Percentiles rank a stretch among this genome's conserved stretches.
phyloP scores from a whole-genome alignment of 345 rosid genomes.

The Kernera saxatilis region DNA sequence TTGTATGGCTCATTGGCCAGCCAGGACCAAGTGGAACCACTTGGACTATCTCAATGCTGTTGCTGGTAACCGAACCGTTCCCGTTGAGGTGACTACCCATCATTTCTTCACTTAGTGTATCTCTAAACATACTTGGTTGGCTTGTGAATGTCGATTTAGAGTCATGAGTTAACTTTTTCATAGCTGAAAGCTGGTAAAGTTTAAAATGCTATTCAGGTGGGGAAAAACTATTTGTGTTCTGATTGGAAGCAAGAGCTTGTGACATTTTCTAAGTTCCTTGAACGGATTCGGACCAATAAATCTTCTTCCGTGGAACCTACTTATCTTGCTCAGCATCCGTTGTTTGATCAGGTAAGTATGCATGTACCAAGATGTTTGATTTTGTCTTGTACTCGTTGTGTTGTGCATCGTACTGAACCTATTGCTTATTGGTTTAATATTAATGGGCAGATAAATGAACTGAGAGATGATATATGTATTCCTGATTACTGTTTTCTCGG shows the following conservation, averaged over 20 bases:
- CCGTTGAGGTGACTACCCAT: slow-evolving; percentile 81
- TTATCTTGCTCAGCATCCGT: slow-evolving; percentile 93
- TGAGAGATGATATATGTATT: slow-evolving; percentile 69
- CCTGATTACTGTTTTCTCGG: slow-evolving; percentile 95
- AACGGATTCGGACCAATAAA: slow-evolving; percentile 54
- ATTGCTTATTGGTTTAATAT: slow-evolving; percentile 7
- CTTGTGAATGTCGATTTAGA: neutral
- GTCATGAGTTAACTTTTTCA: neutral
- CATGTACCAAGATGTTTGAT: neutral
- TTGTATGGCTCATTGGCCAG: slow-evolving; percentile 96
- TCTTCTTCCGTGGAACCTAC: slow-evolving; percentile 48
- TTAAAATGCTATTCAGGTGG: slow-evolving; percentile 69
- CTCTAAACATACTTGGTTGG: neutral
- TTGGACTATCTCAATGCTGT: slow-evolving; percentile 61
- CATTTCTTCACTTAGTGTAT: neutral
- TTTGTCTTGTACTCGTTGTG: neutral
- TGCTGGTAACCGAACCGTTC: slow-evolving; percentile 91
- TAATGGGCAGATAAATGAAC: slow-evolving; percentile 67
- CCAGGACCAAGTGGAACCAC: slow-evolving; percentile 81
- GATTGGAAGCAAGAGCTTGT: slow-evolving; percentile 99
- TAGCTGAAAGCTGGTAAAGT: slow-evolving; percentile 60
- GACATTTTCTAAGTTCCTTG: slow-evolving; percentile 83
- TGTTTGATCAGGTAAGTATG: slow-evolving; percentile 86
- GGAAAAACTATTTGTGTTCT: slow-evolving; percentile 79
- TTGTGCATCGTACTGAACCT: slow-evolving; percentile 9